phyloP scores from a whole-genome alignment of 2,329 filamentous ascomycete genomes.

The Cytospora piceae region DNA sequence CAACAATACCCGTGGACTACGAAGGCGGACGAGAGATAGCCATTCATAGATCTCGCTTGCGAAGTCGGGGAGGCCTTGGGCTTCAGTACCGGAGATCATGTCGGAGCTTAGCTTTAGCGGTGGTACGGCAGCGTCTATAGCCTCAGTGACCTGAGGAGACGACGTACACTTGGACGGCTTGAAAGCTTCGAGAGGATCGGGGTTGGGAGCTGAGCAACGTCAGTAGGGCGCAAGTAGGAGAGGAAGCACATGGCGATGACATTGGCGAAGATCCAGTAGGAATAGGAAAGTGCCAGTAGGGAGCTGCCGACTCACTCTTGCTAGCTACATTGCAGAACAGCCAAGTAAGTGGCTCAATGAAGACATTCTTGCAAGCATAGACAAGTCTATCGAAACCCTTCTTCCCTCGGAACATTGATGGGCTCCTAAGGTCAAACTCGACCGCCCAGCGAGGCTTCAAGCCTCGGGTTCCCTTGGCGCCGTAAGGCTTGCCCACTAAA shows the following conservation, averaged over 20 bases:
- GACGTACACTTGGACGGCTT: conserved; percentile 49
- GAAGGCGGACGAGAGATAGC: conserved; percentile 68
- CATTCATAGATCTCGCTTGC: conserved; percentile 72
- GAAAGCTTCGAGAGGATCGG: conserved; percentile 53
- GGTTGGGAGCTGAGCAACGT: conserved; percentile 45
- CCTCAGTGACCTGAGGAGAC: conserved; percentile 38
- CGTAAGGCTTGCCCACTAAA: conserved; percentile 71
- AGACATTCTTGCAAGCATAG: conserved; percentile 78
- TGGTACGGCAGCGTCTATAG: conserved; percentile 39
- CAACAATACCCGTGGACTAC: conserved; percentile 63
- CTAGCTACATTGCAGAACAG: conserved; percentile 69
- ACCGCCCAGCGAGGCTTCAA: conserved; percentile 75
- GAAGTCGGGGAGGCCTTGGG: conserved; percentile 63
- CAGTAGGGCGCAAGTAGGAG: conserved; percentile 32
- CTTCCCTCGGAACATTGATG: conserved; percentile 81
- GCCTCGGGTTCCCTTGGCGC: conserved; percentile 59
- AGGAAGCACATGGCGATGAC: neutral
- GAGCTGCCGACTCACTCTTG: conserved; percentile 45
- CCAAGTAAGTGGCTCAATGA: conserved; percentile 72
- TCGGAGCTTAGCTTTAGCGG: conserved; percentile 39
- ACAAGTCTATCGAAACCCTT: conserved; percentile 78
- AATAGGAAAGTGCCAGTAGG: neutral
- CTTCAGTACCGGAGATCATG: conserved; percentile 42
- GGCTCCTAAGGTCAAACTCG: conserved; percentile 72
- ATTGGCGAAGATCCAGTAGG: neutral